phyloP scores from a whole-genome alignment of 2,329 filamentous ascomycete genomes.

The Fusarium sp. region DNA sequence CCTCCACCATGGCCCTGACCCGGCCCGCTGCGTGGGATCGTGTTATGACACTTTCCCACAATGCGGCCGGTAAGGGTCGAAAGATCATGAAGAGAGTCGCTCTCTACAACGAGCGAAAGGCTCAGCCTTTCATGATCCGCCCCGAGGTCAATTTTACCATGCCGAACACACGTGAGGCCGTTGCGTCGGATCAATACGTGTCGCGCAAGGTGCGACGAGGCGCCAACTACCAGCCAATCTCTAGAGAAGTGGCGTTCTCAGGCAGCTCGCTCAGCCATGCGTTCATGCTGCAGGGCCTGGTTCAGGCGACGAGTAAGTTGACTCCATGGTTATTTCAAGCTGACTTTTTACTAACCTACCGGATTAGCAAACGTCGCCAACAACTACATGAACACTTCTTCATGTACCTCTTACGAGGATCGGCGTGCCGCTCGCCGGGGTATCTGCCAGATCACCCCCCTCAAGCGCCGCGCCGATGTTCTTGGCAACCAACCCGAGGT shows the following conservation, averaged over 20 bases:
- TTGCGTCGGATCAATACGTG: slow-evolving; percentile 16
- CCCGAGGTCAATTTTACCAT: background rate
- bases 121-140: background rate
- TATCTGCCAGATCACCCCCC: slow-evolving; percentile 38
- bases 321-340: rapidly evolving
- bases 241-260: slow-evolving; percentile 4
- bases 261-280: slow-evolving; percentile 5
- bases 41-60: slow-evolving; percentile 45
- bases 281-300: slow-evolving; percentile 25
- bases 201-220: slow-evolving; percentile 27
- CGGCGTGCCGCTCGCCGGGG: slow-evolving; percentile 21
- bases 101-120: slow-evolving; percentile 12
- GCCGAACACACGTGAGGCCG: slow-evolving; percentile 5
- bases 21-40: slow-evolving; percentile 51
- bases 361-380: slow-evolving; percentile 45
- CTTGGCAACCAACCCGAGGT: slow-evolving; percentile 16
- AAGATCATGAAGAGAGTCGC: slow-evolving; percentile 52
- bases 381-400: slow-evolving; percentile 37
- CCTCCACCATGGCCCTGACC: slow-evolving; percentile 28
- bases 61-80: slow-evolving; percentile 40
- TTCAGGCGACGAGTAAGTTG: slow-evolving; percentile 50
- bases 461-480: slow-evolving; percentile 46
- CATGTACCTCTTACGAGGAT: slow-evolving; percentile 20
- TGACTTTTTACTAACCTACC: slow-evolving; percentile 26
- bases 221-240: background rate